These are phyloP conservation scores for Friedmanniomyces endolithicus DNA, from an alignment of 495 filamentous ascomycete genomes.

Conservation along the genomic window DNA sequence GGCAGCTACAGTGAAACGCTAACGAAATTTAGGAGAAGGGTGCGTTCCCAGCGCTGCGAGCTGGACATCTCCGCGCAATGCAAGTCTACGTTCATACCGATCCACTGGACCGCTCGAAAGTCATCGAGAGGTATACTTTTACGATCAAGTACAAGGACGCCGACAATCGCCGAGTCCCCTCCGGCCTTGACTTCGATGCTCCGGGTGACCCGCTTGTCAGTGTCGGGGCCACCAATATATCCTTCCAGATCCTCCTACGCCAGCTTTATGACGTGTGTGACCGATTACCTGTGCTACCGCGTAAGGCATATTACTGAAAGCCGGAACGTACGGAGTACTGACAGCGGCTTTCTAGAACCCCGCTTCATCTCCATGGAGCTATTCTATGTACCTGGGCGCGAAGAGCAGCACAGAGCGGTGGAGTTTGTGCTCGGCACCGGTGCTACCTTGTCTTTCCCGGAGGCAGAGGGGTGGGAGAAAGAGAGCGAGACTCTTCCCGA, in stretches of 20 bases:
- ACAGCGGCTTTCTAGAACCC: constrained; percentile 21
- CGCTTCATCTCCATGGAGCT: constrained; percentile 35
- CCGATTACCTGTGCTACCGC: constrained; percentile 35
- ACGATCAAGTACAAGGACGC: constrained; percentile 35
- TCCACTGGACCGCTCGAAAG: constrained; percentile 9
- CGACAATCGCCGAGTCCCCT: constrained; percentile 20
- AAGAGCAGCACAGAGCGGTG: constrained; percentile 31
- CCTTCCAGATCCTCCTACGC: constrained; percentile 32
- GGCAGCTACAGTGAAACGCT: neutral
- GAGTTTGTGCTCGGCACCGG: constrained; percentile 30
- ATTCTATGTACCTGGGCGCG: constrained; percentile 36
- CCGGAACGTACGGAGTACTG: neutral
- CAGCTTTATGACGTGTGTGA: constrained; percentile 30
- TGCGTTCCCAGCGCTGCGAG: constrained; percentile 36
- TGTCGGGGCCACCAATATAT: constrained; percentile 28
- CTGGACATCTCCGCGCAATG: constrained; percentile 32
- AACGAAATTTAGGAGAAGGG: constrained; percentile 31
- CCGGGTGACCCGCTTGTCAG: constrained; percentile 30
- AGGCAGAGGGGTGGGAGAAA: constrained; percentile 30
- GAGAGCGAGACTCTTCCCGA: constrained; percentile 23
- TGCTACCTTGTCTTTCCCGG: constrained; percentile 29
- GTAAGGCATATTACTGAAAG: constrained; percentile 20
- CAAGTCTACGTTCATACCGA: constrained; percentile 33
- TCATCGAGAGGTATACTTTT: constrained; percentile 42
- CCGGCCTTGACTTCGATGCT: constrained; percentile 30